Conservation (phyloP, 2,329 filamentous ascomycete species). For the Arthrobotrys musiformis region DNA sequence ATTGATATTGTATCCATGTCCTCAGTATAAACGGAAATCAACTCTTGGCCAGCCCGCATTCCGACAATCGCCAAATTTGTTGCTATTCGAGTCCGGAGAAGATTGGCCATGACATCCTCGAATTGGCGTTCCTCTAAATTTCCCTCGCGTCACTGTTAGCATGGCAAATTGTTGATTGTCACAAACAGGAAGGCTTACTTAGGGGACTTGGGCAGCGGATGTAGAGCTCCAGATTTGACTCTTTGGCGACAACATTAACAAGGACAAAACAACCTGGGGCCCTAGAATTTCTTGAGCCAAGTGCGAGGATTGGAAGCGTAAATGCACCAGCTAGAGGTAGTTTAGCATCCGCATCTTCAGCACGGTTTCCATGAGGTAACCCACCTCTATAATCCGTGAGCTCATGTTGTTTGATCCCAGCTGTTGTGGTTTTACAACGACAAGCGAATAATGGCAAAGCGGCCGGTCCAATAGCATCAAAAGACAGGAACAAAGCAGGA, state of each 20-base stretch:
- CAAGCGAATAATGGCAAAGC: slow-evolving; percentile 41
- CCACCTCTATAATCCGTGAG: slow-evolving; percentile 48
- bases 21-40: slow-evolving; percentile 46
- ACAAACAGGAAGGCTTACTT: slow-evolving; percentile 21
- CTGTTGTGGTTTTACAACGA: slow-evolving; percentile 18
- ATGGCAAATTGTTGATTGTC: not conserved
- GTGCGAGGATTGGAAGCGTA: slow-evolving; percentile 34
- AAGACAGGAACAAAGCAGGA: slow-evolving; percentile 47
- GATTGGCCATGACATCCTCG: slow-evolving; percentile 46
- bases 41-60: slow-evolving; percentile 29
- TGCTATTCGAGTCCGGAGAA: slow-evolving; percentile 39
- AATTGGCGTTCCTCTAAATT: slow-evolving; percentile 50
- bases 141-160: not conserved
- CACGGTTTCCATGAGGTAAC: not conserved
- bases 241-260: slow-evolving; percentile 40
- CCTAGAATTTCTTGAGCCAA: slow-evolving; percentile 27
- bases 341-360: not conserved
- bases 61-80: slow-evolving; percentile 47
- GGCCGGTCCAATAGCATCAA: slow-evolving; percentile 51
- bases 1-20: slow-evolving; percentile 45
- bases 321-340: slow-evolving; percentile 39
- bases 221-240: slow-evolving; percentile 43
- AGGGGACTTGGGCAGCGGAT: slow-evolving; percentile 34
- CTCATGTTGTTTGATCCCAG: slow-evolving; percentile 31
- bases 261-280: slow-evolving; percentile 49